phyloP scores from a whole-genome alignment of 2,329 filamentous ascomycete species.

The Trichoderma afroharzianum region DNA sequence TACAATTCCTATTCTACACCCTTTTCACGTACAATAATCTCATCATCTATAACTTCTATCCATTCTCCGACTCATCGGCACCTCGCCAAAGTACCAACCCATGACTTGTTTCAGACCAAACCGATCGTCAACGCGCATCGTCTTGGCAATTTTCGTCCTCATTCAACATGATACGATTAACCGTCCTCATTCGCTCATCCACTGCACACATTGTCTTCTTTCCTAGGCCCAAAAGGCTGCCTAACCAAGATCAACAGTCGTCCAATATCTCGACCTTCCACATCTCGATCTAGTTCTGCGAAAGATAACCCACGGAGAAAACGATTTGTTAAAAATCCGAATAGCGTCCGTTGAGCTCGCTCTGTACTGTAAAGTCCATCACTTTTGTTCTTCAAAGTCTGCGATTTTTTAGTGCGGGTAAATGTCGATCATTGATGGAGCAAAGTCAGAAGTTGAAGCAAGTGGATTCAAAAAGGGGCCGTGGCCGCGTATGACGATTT shows the following conservation, averaged over 20 bases:
- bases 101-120: neutral
- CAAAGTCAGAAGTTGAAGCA: neutral
- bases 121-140: neutral
- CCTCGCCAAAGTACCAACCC: neutral
- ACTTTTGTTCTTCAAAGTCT: neutral
- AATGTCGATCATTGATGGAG: conserved; percentile 6
- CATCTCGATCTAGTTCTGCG: neutral
- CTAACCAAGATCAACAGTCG: neutral
- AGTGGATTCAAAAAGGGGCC: conserved; percentile 3
- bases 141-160: neutral
- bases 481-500: neutral
- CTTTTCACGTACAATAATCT: fast-evolving
- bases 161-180: neutral
- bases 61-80: neutral
- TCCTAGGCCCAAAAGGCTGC: neutral
- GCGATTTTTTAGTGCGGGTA: neutral
- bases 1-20: too few species aligned
- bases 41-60: neutral
- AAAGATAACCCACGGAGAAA: neutral
- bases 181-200: neutral
- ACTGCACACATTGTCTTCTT: neutral
- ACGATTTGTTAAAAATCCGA: fast-evolving
- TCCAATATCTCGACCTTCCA: neutral
- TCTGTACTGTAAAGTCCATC: too few species aligned
- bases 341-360: neutral